Base-by-base conservation (phyloP, 495 filamentous ascomycete genomes). In the Penicillium ochrochloron region DNA sequence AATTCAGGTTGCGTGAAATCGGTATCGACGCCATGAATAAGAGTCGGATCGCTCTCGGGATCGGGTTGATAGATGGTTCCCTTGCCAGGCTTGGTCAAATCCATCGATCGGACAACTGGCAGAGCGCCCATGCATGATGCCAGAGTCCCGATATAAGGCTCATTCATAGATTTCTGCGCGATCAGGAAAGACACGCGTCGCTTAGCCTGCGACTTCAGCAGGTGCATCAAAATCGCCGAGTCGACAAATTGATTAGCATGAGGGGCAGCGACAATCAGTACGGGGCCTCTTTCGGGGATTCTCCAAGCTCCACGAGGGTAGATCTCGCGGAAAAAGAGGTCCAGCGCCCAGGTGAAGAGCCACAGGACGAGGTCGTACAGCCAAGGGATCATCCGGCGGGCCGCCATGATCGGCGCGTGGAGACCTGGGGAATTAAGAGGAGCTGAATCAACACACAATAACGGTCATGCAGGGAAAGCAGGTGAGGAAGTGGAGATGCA, bases 201-300 rank as follows among this genome's bases (percentile, higher is more conserved):
- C 57, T 91, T 87, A 44, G 91, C 89, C 80, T 97, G 93, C 56
- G 83, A 87, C 60, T 90, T 88, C 19, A 97, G 83, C 9, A 91
- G 89, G 37, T 93, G 91, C 85, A 95, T 94, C 42, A 99, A 84
- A 65, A 97, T 91, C 27, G 97, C 84, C 46, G 93, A 93, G 67
- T 99, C 95, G 65, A 97, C 92, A 71, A 99, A 99, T 85, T 94
- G 95, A 74, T 99, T 99, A 41, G 94, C 95, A 83, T 99, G 95
- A 60, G 95, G 95, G 21, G 95, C 95, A 19, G 93, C 94, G 59
- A 99, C 95, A 72, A 99, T 96, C 44, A 99, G 90, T 52, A 99
- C 84, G 0, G 95, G 93, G 0, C 92, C 93, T 68, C 83, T 83
- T 64, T 88, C 84, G 17, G 95, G 94, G 21, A 99, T 89, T 73